A percentile compares a stretch with the other conserved stretches of the same genome.
These are phyloP conservation scores for Beta macrorhiza DNA, from an alignment of 179 eudicot genomes.

Conservation along the genomic window DNA sequence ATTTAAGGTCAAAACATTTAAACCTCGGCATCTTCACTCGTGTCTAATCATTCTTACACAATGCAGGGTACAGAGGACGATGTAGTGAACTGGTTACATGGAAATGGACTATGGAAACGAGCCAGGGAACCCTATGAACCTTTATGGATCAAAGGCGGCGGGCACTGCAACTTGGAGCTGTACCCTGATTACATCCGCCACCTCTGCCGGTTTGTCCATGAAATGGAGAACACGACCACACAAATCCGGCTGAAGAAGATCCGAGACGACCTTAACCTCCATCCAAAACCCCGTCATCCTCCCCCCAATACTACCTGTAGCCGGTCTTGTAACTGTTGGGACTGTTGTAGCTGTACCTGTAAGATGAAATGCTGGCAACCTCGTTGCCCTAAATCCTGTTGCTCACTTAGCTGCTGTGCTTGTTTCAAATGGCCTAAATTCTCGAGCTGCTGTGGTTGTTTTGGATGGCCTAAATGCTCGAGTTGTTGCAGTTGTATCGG, in stretches of 20 bases:
- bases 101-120: conserved; percentile 82
- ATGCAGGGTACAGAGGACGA: conserved; percentile 95
- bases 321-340: conserved; percentile 49
- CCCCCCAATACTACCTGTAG: conserved; percentile 33
- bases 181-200: conserved; percentile 97
- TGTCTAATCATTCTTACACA: neutral
- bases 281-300: conserved; percentile 26
- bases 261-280: conserved; percentile 39
- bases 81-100: conserved; percentile 89
- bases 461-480: conserved; percentile 36
- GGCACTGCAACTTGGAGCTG: conserved; percentile 95
- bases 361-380: conserved; percentile 41
- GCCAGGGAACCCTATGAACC: conserved; percentile 93
- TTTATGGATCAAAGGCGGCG: conserved; percentile 99
- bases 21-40: neutral
- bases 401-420: conserved; percentile 19
- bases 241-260: conserved; percentile 64
- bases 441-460: conserved; percentile 25
- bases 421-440: conserved; percentile 32
- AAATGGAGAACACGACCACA: conserved; percentile 85
- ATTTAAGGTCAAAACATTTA: neutral
- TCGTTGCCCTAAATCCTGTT: conserved; percentile 24
- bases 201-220: conserved; percentile 72
- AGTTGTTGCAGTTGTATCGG: conserved; percentile 22
- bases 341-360: conserved; percentile 48